Evolutionary conservation across 106 monocot genomes (phyloP).

Genomic region (Hemerocallis citrina): DNA sequence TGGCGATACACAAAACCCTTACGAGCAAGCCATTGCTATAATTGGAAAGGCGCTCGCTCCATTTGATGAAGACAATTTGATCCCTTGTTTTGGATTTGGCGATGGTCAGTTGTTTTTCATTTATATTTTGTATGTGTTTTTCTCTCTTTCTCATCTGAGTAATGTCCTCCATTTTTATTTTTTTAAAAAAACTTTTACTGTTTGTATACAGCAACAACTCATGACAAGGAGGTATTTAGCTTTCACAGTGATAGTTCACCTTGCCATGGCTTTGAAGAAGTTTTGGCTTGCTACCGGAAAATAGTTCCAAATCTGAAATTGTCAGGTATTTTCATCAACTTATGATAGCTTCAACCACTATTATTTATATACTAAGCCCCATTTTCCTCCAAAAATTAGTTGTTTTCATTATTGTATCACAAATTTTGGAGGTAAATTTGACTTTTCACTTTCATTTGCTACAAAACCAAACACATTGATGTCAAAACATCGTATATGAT

Average conservation of each 20-base stretch:
- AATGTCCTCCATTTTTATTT: neutral
- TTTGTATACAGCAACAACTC: conserved; percentile 57
- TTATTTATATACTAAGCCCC: no score
- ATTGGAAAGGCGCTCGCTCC: conserved; percentile 55
- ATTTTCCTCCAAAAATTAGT: no score
- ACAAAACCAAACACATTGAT: no score
- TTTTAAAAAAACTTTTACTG: no score
- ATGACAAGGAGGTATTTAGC: conserved; percentile 60
- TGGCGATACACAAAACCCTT: conserved; percentile 38
- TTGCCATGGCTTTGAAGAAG: conserved; percentile 76
- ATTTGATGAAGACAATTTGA: conserved; percentile 67
- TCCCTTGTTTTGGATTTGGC: conserved; percentile 79
- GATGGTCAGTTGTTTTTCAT: conserved; percentile 31
- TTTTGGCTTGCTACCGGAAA: conserved; percentile 41
- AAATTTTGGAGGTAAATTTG: no score
- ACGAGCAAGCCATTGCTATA: conserved; percentile 60
- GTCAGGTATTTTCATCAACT: conserved; percentile 42
- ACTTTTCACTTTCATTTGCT: no score
- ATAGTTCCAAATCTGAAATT: conserved; percentile 45
- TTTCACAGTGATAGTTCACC: conserved; percentile 50
- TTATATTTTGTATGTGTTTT: neutral
- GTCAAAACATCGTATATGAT: no score
- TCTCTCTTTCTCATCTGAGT: no score
- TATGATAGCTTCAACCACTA: no score
- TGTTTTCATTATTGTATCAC: no score